These are phyloP conservation scores for Naganishia kalamii DNA, from an alignment of 768 basidiomycete species.

Conservation along the genomic window DNA sequence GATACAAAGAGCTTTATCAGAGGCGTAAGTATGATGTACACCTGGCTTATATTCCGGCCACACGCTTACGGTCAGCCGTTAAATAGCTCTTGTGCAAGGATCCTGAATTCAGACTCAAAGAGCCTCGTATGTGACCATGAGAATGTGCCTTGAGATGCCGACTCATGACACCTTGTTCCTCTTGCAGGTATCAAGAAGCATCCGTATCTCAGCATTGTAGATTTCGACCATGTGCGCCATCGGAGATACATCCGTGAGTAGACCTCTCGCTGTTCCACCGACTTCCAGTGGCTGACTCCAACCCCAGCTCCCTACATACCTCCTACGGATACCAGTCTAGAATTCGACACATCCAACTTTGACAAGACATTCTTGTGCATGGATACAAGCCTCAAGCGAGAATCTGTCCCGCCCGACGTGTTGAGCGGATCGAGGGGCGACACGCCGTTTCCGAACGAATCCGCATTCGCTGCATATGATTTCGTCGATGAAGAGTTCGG, in stretches of 20 bases:
- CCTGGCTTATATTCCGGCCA: neutral
- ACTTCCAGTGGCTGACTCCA: constrained; percentile 19
- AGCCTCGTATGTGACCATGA: constrained; percentile 55
- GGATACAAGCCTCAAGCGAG: constrained; percentile 73
- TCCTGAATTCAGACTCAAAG: constrained; percentile 80
- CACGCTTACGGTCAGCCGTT: neutral
- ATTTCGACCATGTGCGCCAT: constrained; percentile 28
- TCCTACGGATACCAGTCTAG: constrained; percentile 81
- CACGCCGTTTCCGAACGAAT: neutral
- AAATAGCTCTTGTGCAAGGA: constrained; percentile 81
- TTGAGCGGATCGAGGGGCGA: constrained; percentile 50
- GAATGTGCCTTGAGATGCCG: neutral
- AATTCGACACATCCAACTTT: constrained; percentile 94
- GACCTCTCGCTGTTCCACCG: constrained; percentile 49
- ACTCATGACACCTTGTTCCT: neutral
- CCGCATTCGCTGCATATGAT: constrained; percentile 13
- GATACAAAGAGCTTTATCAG: constrained; percentile 93
- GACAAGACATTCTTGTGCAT: constrained; percentile 95
- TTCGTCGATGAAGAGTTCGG: neutral
- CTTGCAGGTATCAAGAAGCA: constrained; percentile 65
- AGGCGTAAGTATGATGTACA: constrained; percentile 71
- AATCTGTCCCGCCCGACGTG: constrained; percentile 49
- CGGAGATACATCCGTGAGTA: constrained; percentile 78
- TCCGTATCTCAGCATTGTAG: constrained; percentile 68
- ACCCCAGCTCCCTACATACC: constrained; percentile 79